These are phyloP conservation scores for Leptomonas pyrrhocoris DNA, from an alignment of 208 protist genomes.

Conservation along the genomic window DNA sequence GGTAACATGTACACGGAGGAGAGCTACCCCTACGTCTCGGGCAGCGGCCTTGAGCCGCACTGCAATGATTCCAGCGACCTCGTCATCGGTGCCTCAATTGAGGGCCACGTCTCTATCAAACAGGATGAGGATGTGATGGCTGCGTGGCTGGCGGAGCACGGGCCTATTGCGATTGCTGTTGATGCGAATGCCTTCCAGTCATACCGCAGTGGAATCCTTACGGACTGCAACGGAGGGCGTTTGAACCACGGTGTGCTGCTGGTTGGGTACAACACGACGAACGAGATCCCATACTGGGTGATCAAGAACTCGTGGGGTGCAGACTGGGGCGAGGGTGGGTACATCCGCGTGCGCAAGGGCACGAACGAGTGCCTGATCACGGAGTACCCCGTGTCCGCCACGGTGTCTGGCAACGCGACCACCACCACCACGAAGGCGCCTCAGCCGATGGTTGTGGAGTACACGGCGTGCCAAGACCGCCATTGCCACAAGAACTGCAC, in stretches of 20 bases:
- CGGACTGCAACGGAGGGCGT: conserved; percentile 40
- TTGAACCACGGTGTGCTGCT: conserved; percentile 85
- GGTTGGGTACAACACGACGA: conserved; percentile 67
- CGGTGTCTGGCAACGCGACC: conserved; percentile 9
- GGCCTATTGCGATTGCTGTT: conserved; percentile 86
- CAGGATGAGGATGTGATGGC: conserved; percentile 67
- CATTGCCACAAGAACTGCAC: conserved; percentile 18
- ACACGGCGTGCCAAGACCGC: conserved; percentile 18
- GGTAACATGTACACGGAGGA: conserved; percentile 72
- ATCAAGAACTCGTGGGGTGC: conserved; percentile 89
- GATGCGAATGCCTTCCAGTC: conserved; percentile 70
- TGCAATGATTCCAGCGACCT: conserved; percentile 47
- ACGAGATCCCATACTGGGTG: conserved; percentile 77
- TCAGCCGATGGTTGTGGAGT: conserved; percentile 4
- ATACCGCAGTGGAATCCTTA: conserved; percentile 67
- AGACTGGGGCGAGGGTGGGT: conserved; percentile 78
- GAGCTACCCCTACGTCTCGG: conserved; percentile 84
- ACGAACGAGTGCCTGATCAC: conserved; percentile 53
- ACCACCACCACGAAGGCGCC: conserved; percentile 6
- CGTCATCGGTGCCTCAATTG: conserved; percentile 58
- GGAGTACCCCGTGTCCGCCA: conserved; percentile 34
- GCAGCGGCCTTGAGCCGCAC: conserved; percentile 26
- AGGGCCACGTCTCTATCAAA: conserved; percentile 53
- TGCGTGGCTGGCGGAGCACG: conserved; percentile 61
- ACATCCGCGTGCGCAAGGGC: conserved; percentile 62